Conservation (phyloP, 2,329 filamentous ascomycete genomes). For the Allantophomopsis cytisporea region DNA sequence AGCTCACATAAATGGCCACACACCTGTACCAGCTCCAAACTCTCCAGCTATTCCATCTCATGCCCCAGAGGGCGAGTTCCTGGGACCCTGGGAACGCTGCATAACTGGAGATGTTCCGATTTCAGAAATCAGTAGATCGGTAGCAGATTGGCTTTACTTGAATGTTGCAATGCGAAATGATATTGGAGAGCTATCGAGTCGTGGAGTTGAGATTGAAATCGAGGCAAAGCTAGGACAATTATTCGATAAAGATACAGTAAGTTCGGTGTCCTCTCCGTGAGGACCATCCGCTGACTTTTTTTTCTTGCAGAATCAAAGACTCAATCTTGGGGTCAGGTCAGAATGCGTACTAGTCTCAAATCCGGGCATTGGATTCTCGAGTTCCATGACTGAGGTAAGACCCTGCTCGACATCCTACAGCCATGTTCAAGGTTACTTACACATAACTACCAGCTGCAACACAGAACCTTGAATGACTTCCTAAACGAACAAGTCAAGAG, state of each 20-base stretch:
- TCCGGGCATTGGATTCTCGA: conserved; percentile 58
- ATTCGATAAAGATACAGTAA: conserved; percentile 50
- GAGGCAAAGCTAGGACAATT: conserved; percentile 87
- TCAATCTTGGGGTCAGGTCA: conserved; percentile 52
- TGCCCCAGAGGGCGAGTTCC: conserved; percentile 9
- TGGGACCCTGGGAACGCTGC: conserved; percentile 50
- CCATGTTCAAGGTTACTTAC: neutral
- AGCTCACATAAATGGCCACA: conserved; percentile 12
- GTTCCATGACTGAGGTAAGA: conserved; percentile 78
- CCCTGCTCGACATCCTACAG: neutral
- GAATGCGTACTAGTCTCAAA: conserved; percentile 56
- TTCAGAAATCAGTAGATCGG: conserved; percentile 58
- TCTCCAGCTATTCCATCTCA: conserved; percentile 2
- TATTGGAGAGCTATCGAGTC: conserved; percentile 45
- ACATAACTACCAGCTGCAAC: conserved; percentile 45
- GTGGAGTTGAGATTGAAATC: conserved; percentile 71
- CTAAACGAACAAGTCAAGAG: conserved; percentile 58
- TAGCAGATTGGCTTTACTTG: conserved; percentile 73
- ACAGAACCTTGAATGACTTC: conserved; percentile 71
- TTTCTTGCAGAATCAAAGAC: conserved; percentile 35
- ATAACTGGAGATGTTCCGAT: conserved; percentile 59
- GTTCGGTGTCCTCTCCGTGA: no score
- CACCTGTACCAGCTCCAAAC: conserved; percentile 5
- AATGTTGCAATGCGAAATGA: conserved; percentile 57
- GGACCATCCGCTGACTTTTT: no score